A percentile compares a stretch with the other conserved stretches of the same genome.
phyloP scores from a whole-genome alignment of 2,329 filamentous ascomycete species.

The Sphaceloma murrayae region DNA sequence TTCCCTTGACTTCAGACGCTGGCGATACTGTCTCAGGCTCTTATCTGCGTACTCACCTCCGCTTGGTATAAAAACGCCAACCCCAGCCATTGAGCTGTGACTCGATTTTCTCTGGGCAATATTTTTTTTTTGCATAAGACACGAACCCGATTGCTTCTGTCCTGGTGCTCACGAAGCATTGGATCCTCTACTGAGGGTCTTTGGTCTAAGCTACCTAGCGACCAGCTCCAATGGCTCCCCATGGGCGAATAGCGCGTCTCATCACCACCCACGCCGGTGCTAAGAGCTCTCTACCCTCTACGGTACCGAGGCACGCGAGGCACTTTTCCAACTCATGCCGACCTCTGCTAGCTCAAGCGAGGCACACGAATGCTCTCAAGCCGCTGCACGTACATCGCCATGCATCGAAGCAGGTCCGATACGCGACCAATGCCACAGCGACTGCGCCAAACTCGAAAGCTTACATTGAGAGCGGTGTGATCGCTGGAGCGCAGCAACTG shows the following conservation, averaged over 20 bases:
- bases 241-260: conserved; percentile 26
- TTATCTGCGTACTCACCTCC: no score
- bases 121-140: no score
- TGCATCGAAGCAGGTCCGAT: conserved; percentile 20
- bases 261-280: conserved; percentile 12
- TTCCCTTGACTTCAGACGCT: no score
- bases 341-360: conserved; percentile 18
- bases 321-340: conserved; percentile 11
- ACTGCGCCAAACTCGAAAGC: conserved; percentile 72
- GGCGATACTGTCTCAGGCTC: neutral
- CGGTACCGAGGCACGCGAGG: conserved; percentile 1
- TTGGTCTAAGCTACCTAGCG: neutral
- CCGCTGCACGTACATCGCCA: no score
- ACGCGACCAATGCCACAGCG: conserved; percentile 41
- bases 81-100: conserved; percentile 11
- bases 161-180: neutral
- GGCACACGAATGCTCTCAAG: no score
- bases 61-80: conserved; percentile 5
- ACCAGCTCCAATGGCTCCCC: conserved; percentile 27
- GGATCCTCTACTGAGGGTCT: conserved; percentile 9
- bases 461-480: conserved; percentile 78
- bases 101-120: conserved; percentile 13
- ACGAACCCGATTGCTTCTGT: no score
- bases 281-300: conserved; percentile 2
- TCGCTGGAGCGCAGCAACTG: conserved; percentile 64